phyloP scores from a whole-genome alignment of 345 rosid species.

The Erucastrum elatum region DNA sequence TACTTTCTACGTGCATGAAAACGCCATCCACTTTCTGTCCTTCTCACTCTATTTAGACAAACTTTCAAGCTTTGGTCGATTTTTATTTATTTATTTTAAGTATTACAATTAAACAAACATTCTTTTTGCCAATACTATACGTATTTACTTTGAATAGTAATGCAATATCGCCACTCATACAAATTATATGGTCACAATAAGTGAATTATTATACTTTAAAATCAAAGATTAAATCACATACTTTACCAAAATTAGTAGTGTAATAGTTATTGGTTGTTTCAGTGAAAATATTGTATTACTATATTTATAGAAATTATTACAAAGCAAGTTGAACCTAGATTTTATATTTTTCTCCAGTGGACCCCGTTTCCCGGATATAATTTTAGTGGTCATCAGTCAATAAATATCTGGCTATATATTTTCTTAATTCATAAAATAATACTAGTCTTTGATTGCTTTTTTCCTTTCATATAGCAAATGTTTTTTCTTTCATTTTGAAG shows the following conservation, averaged over 20 bases:
- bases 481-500: background rate
- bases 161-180: background rate
- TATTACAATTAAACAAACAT: background rate
- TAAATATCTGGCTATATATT: conserved; percentile 3
- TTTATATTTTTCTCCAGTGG: background rate
- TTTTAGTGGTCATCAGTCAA: conserved; percentile 30
- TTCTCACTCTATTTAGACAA: background rate
- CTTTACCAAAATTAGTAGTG: background rate
- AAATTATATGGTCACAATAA: background rate
- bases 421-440: background rate
- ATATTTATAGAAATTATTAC: background rate
- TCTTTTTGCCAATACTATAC: background rate
- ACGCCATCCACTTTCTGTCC: conserved; percentile 26
- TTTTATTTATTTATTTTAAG: background rate
- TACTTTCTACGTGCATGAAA: conserved; percentile 36
- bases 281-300: background rate
- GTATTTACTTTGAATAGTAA: background rate
- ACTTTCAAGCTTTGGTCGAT: background rate
- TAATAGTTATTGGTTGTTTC: background rate
- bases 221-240: background rate
- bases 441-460: background rate
- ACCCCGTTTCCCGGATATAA: conserved; percentile 20
- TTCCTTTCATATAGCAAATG: background rate
- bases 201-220: background rate
- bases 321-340: background rate